phyloP scores from a whole-genome alignment of 495 filamentous ascomycete genomes.

The Mytilinidion resinicola region DNA sequence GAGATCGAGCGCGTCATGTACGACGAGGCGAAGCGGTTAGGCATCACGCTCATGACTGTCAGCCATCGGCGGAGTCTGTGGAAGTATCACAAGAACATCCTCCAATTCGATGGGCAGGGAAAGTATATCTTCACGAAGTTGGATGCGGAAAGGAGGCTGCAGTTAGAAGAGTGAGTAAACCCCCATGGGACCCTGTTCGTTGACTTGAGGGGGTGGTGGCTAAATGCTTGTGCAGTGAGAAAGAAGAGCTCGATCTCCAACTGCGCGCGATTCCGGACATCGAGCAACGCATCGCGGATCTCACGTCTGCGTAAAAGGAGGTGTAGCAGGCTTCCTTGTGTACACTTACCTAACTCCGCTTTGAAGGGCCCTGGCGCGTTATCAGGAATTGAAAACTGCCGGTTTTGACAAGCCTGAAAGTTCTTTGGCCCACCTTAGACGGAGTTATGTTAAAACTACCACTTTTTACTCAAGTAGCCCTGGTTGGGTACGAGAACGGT shows the following conservation, averaged over 20 bases:
- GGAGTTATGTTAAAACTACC: no score
- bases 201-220: not conserved
- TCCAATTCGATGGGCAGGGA: constrained; percentile 96
- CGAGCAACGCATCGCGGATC: constrained; percentile 73
- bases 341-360: no score
- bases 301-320: constrained; percentile 41
- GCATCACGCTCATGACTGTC: constrained; percentile 94
- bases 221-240: constrained; percentile 57
- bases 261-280: constrained; percentile 80
- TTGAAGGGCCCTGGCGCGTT: no score
- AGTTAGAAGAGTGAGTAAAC: constrained; percentile 68
- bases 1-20: constrained; percentile 96
- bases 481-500: no score
- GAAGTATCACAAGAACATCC: constrained; percentile 88
- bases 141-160: constrained; percentile 79
- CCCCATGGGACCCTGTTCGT: not conserved
- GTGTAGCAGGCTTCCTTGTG: no score
- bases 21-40: constrained; percentile 83
- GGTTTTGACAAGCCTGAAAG: no score
- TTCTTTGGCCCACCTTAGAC: no score
- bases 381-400: no score
- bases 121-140: constrained; percentile 83
- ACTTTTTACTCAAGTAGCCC: no score
- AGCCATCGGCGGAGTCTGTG: constrained; percentile 85
- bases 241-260: constrained; percentile 83